Evolutionary conservation across 129 eudicot species (phyloP).

Genomic region (Centella asiatica): DNA sequence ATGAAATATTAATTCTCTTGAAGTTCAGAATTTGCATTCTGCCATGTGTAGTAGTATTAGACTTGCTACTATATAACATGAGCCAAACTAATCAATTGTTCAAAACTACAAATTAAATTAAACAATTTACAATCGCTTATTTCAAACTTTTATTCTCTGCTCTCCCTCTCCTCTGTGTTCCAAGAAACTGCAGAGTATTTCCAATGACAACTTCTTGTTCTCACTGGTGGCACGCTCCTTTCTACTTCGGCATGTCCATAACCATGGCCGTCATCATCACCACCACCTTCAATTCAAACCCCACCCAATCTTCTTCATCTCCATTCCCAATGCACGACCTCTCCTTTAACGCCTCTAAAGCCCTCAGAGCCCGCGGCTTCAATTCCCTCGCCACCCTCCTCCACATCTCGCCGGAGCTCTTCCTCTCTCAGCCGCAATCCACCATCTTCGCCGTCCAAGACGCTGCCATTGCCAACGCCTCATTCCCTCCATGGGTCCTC

Average conservation of each 20-base stretch:
- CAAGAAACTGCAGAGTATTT: not conserved
- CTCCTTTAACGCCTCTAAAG: constrained; percentile 41
- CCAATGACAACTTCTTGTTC: constrained; percentile 29
- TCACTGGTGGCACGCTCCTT: constrained; percentile 39
- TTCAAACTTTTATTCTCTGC: not conserved
- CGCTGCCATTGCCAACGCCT: constrained; percentile 33
- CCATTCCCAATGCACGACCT: constrained; percentile 8
- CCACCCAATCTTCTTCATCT: constrained; percentile 10
- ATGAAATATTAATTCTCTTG: too few relatives aligned
- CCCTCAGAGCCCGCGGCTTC: constrained; percentile 54
- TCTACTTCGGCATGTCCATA: constrained; percentile 26
- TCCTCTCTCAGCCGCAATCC: constrained; percentile 34
- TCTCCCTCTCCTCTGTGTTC: not conserved
- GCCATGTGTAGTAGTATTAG: too few relatives aligned
- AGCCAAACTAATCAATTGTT: too few relatives aligned
- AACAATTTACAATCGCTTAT: not conserved
- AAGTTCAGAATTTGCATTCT: too few relatives aligned
- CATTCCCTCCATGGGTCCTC: constrained; percentile 33
- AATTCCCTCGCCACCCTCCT: constrained; percentile 53
- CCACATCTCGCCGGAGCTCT: constrained; percentile 54
- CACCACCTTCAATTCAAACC: constrained; percentile 14
- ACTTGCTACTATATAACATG: too few relatives aligned
- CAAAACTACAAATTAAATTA: too few relatives aligned
- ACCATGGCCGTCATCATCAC: constrained; percentile 29
- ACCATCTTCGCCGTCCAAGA: constrained; percentile 66